phyloP scores from a whole-genome alignment of 225 moss, liverwort and hornwort genomes.

The Neckera pumila region DNA sequence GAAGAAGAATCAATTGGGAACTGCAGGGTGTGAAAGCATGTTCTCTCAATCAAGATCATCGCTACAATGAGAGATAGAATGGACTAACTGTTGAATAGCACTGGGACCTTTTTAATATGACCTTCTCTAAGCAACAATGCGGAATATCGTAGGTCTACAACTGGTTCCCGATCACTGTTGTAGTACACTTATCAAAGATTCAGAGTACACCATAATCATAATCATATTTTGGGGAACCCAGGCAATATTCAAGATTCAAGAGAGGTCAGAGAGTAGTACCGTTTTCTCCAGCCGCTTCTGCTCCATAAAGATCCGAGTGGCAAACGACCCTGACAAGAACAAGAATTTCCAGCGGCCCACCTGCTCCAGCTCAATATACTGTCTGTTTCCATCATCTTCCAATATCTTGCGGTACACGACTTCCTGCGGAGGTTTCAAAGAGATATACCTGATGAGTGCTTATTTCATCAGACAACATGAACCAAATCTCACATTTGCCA shows the following conservation, averaged over 20 bases:
- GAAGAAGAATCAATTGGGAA: not conserved
- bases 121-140: not conserved
- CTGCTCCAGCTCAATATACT: conserved; percentile 80
- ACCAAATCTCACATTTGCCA: not conserved
- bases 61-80: not conserved
- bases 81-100: not conserved
- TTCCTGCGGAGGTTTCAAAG: conserved; percentile 33
- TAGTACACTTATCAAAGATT: not conserved
- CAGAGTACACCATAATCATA: not conserved
- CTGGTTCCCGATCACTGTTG: not conserved
- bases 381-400: conserved; percentile 82
- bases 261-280: conserved; percentile 7
- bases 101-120: not conserved
- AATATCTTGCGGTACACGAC: conserved; percentile 76
- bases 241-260: not conserved
- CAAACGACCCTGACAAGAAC: conserved; percentile 56
- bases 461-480: not conserved
- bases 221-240: not conserved
- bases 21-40: not conserved
- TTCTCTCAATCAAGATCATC: not conserved
- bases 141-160: not conserved
- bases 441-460: not conserved
- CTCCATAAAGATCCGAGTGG: conserved; percentile 53
- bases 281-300: conserved; percentile 62
- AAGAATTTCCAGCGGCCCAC: conserved; percentile 81